These are phyloP conservation scores for Juglanconis oblonga DNA, from an alignment of 2,329 filamentous ascomycete species.

Conservation along the genomic window DNA sequence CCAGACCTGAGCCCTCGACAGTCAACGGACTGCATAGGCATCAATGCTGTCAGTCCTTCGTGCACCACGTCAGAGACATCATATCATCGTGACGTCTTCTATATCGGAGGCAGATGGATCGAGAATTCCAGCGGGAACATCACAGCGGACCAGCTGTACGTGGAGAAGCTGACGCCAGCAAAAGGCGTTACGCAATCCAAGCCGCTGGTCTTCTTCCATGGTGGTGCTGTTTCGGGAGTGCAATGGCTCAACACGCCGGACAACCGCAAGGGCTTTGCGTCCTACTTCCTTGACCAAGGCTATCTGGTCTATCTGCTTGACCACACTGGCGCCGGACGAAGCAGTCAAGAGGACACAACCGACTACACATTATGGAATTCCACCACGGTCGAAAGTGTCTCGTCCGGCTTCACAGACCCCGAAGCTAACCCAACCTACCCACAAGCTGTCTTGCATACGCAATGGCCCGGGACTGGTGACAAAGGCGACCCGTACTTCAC, in stretches of 20 bases:
- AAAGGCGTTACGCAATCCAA: constrained; percentile 20
- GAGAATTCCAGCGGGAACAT: constrained; percentile 21
- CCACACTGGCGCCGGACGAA: constrained; percentile 33
- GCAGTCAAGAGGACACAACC: constrained; percentile 26
- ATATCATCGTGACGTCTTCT: constrained; percentile 25
- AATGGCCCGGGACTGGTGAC: constrained; percentile 31
- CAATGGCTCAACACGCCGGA: constrained; percentile 39
- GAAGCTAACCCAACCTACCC: constrained; percentile 27
- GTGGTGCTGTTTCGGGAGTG: constrained; percentile 28
- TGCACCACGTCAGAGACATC: constrained; percentile 15
- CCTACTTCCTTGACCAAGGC: constrained; percentile 37
- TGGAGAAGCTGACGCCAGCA: constrained; percentile 30
- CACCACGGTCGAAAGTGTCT: constrained; percentile 25
- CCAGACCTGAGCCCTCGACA: neutral
- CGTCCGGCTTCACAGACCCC: constrained; percentile 26
- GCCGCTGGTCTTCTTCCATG: constrained; percentile 32
- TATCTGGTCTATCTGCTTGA: constrained; percentile 40
- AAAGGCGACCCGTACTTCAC: constrained; percentile 45
- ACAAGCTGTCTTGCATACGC: constrained; percentile 30
- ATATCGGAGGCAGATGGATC: constrained; percentile 28
- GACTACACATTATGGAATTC: constrained; percentile 25
- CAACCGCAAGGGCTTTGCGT: constrained; percentile 38
- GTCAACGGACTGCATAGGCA: constrained; percentile 12
- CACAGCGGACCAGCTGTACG: constrained; percentile 28
- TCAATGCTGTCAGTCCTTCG: constrained; percentile 13